Conservation (phyloP, 306 rosid species). For the Pachyrhizus erosus region DNA sequence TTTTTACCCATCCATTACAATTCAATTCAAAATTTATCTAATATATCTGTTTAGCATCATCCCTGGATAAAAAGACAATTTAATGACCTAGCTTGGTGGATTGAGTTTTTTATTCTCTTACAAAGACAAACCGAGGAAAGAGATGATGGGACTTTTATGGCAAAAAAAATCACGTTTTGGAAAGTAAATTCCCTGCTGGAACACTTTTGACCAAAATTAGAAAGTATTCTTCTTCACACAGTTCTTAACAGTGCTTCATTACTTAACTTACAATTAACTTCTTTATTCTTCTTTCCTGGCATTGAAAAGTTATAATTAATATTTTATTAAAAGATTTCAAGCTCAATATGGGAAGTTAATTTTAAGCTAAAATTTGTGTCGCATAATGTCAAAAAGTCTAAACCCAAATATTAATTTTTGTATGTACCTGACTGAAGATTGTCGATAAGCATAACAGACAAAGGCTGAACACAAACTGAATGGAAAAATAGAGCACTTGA, state of each 20-base stretch:
- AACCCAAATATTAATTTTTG: background rate
- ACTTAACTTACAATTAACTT: constrained; percentile 86
- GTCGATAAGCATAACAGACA: background rate
- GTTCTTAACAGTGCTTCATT: constrained; percentile 57
- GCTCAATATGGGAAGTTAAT: constrained; percentile 1
- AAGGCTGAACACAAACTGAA: constrained; percentile 13
- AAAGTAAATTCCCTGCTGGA: constrained; percentile 77
- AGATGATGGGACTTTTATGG: constrained; percentile 55
- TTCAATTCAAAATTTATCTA: background rate
- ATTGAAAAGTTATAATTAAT: background rate
- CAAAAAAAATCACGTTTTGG: constrained; percentile 51
- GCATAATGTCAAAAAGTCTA: background rate
- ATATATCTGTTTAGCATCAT: background rate
- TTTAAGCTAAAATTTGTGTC: background rate
- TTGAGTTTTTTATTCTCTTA: constrained; percentile 33
- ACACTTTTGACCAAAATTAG: constrained; percentile 74
- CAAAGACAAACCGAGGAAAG: constrained; percentile 58
- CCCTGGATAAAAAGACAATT: background rate
- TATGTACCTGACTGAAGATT: background rate
- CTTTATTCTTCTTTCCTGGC: constrained; percentile 74
- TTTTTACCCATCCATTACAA: background rate
- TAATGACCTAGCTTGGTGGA: constrained; percentile 26
- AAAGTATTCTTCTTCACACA: constrained; percentile 66
- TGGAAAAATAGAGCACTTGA: constrained; percentile 27
- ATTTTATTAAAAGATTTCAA: constrained; percentile 8